phyloP scores from a whole-genome alignment of 768 basidiomycete genomes.

The Grammothele lineata region DNA sequence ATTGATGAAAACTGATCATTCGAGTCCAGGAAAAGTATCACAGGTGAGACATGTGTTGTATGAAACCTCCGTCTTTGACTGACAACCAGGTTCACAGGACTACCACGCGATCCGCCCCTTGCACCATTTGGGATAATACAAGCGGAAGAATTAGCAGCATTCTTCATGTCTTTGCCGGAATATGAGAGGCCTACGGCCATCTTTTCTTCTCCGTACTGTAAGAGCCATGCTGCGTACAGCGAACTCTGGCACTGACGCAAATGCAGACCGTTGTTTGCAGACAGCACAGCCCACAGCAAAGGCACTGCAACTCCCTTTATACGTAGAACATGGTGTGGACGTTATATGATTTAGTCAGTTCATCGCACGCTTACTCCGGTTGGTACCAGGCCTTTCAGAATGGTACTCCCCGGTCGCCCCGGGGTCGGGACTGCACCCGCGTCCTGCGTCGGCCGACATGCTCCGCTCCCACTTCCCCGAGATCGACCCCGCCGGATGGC shows the following conservation, averaged over 20 bases:
- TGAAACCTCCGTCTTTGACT: background rate
- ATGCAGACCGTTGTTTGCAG: slow-evolving; percentile 80
- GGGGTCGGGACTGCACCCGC: slow-evolving; percentile 71
- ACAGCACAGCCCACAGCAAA: slow-evolving; percentile 63
- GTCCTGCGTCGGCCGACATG: slow-evolving; percentile 53
- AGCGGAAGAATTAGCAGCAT: slow-evolving; percentile 65
- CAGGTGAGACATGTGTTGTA: slow-evolving; percentile 7
- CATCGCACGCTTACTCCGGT: no score
- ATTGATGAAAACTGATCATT: no score
- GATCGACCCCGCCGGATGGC: slow-evolving; percentile 65
- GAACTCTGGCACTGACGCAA: no score
- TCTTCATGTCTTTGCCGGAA: slow-evolving; percentile 60
- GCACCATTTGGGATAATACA: slow-evolving; percentile 71
- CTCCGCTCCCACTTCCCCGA: slow-evolving; percentile 52
- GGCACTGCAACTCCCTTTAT: slow-evolving; percentile 63
- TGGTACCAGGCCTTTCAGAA: slow-evolving; percentile 63
- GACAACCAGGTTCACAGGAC: slow-evolving; percentile 42
- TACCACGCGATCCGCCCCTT: slow-evolving; percentile 69
- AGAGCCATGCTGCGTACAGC: slow-evolving; percentile 18
- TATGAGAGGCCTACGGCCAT: slow-evolving; percentile 71
- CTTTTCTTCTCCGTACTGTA: slow-evolving; percentile 84
- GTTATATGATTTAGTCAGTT: no score
- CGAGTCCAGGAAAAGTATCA: slow-evolving; percentile 15
- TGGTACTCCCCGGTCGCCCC: slow-evolving; percentile 75
- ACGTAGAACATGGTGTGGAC: slow-evolving; percentile 73